phyloP scores from a whole-genome alignment of 2,329 filamentous ascomycete genomes.

The Epichloe hybrida region DNA sequence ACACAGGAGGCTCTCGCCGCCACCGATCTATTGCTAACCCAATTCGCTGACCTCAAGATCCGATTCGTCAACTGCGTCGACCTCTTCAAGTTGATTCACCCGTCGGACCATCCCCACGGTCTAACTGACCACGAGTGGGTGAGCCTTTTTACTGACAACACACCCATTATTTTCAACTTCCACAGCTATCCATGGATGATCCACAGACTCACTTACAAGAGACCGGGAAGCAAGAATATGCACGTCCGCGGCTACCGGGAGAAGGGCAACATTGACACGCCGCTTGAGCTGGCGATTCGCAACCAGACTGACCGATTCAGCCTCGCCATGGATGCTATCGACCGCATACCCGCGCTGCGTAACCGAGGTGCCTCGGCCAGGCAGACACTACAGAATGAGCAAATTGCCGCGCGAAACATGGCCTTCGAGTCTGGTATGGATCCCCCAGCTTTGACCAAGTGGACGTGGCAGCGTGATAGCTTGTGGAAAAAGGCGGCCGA shows the following conservation, averaged over 20 bases:
- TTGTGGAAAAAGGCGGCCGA: slow-evolving; percentile 21
- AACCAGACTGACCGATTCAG: slow-evolving; percentile 69
- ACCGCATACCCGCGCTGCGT: slow-evolving; percentile 46
- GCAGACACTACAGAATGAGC: slow-evolving; percentile 49
- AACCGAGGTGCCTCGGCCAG: slow-evolving; percentile 50
- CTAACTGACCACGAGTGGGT: slow-evolving; percentile 52
- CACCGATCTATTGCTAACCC: slow-evolving; percentile 56
- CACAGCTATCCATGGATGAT: slow-evolving; percentile 73
- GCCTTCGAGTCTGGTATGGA: slow-evolving; percentile 61
- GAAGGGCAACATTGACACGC: slow-evolving; percentile 76
- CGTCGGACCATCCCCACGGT: slow-evolving; percentile 59
- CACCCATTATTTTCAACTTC: slow-evolving; percentile 71
- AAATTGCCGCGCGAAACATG: slow-evolving; percentile 48
- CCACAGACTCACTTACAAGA: slow-evolving; percentile 63
- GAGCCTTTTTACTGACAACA: slow-evolving; percentile 57
- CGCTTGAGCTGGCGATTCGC: slow-evolving; percentile 62
- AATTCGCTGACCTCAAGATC: slow-evolving; percentile 60
- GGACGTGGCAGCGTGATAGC: slow-evolving; percentile 45
- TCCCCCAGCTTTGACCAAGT: slow-evolving; percentile 50
- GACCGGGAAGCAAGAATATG: slow-evolving; percentile 52
- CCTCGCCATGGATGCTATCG: slow-evolving; percentile 63
- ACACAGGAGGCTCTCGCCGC: slow-evolving; percentile 65
- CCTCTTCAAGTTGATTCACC: slow-evolving; percentile 64
- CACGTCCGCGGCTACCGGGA: slow-evolving; percentile 70
- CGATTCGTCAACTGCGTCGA: slow-evolving; percentile 72